Evolutionary conservation across 1,284 basidiomycete species (phyloP).

Genomic region (Apiotrichum veenhuisii): DNA sequence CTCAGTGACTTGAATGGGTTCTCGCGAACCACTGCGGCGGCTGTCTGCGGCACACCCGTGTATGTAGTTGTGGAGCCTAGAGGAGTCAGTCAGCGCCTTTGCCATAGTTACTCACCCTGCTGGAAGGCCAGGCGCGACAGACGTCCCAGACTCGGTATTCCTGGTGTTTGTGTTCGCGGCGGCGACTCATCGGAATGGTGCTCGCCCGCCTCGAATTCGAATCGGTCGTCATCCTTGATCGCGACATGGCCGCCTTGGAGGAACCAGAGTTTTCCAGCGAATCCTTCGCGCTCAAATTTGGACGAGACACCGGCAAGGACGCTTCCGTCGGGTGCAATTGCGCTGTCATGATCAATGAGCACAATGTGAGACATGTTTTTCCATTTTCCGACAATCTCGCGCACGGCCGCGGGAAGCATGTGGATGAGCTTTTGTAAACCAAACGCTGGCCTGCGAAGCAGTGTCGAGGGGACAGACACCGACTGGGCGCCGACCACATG

Average conservation of each 20-base stretch:
- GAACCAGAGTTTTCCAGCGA: constrained; percentile 64
- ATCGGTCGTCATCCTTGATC: constrained; percentile 14
- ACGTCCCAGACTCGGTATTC: constrained; percentile 13
- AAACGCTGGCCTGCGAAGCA: constrained; percentile 83
- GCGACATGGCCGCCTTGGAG: constrained; percentile 73
- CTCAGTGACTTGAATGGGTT: constrained; percentile 11
- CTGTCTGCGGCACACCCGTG: background rate
- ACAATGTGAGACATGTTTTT: constrained; percentile 63
- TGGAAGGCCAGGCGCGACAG: constrained; percentile 35
- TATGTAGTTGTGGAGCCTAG: background rate
- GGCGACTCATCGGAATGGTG: background rate
- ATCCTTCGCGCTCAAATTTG: constrained; percentile 75
- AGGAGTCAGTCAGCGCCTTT: background rate
- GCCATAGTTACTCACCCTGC: constrained; percentile 25
- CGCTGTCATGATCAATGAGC: constrained; percentile 76
- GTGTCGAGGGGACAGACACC: constrained; percentile 86
- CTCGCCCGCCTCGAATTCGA: background rate
- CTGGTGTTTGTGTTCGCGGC: background rate
- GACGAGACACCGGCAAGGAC: constrained; percentile 73
- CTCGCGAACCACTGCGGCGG: background rate
- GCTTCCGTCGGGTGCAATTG: constrained; percentile 58
- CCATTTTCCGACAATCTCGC: constrained; percentile 55
- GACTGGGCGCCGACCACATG: constrained; percentile 73
- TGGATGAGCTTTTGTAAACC: constrained; percentile 66
- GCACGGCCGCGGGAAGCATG: constrained; percentile 65